phyloP scores from a whole-genome alignment of 306 rosid species.

The Alnus glutinosa region DNA sequence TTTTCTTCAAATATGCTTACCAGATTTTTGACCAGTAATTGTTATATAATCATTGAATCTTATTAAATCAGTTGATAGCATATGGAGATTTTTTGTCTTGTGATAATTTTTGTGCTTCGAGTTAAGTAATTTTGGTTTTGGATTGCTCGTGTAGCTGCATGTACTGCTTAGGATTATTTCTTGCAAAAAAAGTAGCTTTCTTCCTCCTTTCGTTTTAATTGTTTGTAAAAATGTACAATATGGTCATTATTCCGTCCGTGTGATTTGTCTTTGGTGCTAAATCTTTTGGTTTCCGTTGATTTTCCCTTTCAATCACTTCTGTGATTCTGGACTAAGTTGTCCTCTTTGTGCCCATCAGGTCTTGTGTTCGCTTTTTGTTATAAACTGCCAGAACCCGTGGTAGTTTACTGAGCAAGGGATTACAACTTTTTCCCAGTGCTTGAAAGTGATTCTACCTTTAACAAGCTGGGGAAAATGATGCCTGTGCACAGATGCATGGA shows the following conservation, averaged over 20 bases:
- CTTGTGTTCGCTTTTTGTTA: neutral
- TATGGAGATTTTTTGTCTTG: neutral
- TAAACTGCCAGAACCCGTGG: slow-evolving; percentile 14
- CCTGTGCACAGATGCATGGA: slow-evolving; percentile 52
- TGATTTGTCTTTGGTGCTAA: neutral
- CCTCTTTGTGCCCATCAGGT: neutral
- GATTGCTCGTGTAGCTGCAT: neutral
- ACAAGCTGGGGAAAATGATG: slow-evolving; percentile 40
- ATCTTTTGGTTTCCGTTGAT: neutral
- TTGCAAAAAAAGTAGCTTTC: neutral
- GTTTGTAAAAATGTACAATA: neutral
- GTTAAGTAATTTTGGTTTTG: neutral
- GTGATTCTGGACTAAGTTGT: neutral
- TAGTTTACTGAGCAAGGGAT: neutral
- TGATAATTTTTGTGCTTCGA: neutral
- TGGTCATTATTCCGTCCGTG: neutral
- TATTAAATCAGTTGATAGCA: neutral
- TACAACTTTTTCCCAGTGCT: neutral
- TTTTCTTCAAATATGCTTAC: neutral
- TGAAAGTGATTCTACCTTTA: neutral
- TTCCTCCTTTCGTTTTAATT: neutral
- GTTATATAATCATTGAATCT: neutral
- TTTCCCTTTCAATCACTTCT: neutral
- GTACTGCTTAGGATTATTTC: neutral
- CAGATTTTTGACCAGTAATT: neutral